Percentiles rank a stretch among this genome's conserved stretches.
Conservation (phyloP, 139 green algal genomes). For the Chlorella sp. region DNA sequence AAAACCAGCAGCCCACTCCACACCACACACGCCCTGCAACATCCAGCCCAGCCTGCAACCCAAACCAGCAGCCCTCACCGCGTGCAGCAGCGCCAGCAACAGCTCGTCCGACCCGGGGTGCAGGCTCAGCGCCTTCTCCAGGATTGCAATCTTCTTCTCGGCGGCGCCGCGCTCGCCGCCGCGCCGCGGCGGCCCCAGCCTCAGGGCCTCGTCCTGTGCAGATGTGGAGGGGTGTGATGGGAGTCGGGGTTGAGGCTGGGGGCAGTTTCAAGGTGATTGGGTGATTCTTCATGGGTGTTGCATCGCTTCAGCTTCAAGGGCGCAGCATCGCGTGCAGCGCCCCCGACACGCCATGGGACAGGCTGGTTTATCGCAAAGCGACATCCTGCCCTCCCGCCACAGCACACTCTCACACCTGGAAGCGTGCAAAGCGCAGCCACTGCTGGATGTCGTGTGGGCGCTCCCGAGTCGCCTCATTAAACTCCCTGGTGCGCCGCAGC, state of each 20-base stretch:
- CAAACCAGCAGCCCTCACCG: not conserved
- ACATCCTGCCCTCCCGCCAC: no score
- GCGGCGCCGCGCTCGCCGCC: conserved; percentile 51
- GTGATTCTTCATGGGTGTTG: no score
- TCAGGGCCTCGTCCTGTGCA: conserved; percentile 43
- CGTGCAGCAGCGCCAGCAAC: conserved; percentile 75
- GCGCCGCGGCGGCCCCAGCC: conserved; percentile 21
- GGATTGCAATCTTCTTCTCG: conserved; percentile 85
- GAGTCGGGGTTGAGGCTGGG: no score
- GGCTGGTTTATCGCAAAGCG: no score
- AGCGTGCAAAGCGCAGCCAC: conserved; percentile 88
- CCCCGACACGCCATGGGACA: no score
- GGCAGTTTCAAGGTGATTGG: no score
- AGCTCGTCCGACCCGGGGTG: conserved; percentile 73
- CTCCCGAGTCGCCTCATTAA: conserved; percentile 77
- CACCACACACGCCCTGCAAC: no score
- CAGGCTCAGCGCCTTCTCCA: conserved; percentile 69
- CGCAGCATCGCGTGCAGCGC: no score
- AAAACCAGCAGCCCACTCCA: no score
- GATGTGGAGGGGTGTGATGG: no score
- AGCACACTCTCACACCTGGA: conserved; percentile 69
- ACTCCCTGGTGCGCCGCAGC: conserved; percentile 66
- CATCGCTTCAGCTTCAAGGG: no score
- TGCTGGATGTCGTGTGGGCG: conserved; percentile 67
- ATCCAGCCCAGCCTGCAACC: not conserved